Conservation (phyloP, 129 eudicot genomes). For the Silybum marianum region DNA sequence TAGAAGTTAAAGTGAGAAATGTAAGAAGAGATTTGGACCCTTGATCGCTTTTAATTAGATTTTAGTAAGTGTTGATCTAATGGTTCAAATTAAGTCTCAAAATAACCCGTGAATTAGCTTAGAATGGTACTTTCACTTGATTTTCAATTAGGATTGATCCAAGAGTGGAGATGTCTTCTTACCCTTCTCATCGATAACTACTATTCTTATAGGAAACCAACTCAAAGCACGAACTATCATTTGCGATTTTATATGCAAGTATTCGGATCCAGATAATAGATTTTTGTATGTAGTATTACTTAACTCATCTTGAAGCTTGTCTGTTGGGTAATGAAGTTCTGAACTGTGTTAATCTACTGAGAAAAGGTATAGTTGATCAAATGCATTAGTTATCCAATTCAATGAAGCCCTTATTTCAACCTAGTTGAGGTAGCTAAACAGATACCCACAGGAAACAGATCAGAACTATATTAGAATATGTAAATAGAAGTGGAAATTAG, state of each 20-base stretch:
- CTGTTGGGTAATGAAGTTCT: slow-evolving; percentile 33
- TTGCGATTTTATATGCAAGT: neutral
- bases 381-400: slow-evolving; percentile 27
- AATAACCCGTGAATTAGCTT: too few relatives aligned
- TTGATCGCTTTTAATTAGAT: too few relatives aligned
- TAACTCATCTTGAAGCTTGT: slow-evolving; percentile 36
- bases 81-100: too few relatives aligned
- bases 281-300: slow-evolving; percentile 19
- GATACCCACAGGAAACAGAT: slow-evolving; percentile 20
- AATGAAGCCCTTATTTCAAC: slow-evolving; percentile 31
- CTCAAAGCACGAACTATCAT: slow-evolving; percentile 2
- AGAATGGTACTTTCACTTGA: too few relatives aligned
- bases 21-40: too few relatives aligned
- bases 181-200: too few relatives aligned
- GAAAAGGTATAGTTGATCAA: slow-evolving; percentile 3
- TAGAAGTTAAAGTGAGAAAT: too few relatives aligned
- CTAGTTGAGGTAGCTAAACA: slow-evolving; percentile 31
- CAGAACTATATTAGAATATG: slow-evolving; percentile 26
- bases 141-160: too few relatives aligned
- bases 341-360: neutral
- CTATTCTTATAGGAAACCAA: too few relatives aligned
- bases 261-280: neutral
- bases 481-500: neutral
- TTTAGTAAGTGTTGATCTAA: too few relatives aligned
- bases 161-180: too few relatives aligned